Percentiles rank a stretch among this genome's conserved stretches.
Evolutionary conservation across 2,329 filamentous ascomycete genomes (phyloP).

Genomic region (Diaporthe sp.): DNA sequence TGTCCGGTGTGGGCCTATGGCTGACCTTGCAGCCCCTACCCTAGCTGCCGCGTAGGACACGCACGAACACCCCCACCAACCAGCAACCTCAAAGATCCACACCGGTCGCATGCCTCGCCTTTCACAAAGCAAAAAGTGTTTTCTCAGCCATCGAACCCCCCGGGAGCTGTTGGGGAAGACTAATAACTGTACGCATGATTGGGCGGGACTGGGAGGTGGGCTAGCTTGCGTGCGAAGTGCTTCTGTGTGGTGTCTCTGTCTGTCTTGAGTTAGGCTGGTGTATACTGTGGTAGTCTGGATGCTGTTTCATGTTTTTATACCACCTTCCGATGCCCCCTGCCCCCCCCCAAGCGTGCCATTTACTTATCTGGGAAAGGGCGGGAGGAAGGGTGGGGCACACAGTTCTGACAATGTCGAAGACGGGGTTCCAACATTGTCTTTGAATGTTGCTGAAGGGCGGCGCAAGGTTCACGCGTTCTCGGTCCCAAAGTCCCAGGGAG

Average conservation of each 20-base stretch:
- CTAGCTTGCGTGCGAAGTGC: conserved; percentile 17
- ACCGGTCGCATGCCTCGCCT: conserved; percentile 29
- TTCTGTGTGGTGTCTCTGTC: neutral
- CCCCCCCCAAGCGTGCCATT: neutral
- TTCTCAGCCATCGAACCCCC: neutral
- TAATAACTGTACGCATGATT: neutral
- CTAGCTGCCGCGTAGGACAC: conserved; percentile 34
- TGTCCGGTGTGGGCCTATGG: conserved; percentile 33
- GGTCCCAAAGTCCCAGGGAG: neutral
- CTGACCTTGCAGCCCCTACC: conserved; percentile 20
- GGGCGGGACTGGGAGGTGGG: neutral
- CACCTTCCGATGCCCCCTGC: neutral
- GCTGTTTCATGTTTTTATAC: conserved; percentile 14
- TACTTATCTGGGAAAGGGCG: neutral
- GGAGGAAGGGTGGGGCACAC: neutral
- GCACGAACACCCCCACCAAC: conserved; percentile 36
- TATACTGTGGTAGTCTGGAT: conserved; percentile 17
- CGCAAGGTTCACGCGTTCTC: neutral
- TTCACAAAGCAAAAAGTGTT: conserved; percentile 18
- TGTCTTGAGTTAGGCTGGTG: neutral
- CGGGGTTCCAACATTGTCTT: neutral
- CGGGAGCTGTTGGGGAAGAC: neutral
- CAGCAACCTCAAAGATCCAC: conserved; percentile 22
- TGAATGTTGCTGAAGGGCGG: neutral
- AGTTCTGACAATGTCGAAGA: neutral